Percentiles rank a stretch among this genome's conserved stretches.
Evolutionary conservation across 2,329 filamentous ascomycete species (phyloP).

Genomic region (Pyricularia sp.): DNA sequence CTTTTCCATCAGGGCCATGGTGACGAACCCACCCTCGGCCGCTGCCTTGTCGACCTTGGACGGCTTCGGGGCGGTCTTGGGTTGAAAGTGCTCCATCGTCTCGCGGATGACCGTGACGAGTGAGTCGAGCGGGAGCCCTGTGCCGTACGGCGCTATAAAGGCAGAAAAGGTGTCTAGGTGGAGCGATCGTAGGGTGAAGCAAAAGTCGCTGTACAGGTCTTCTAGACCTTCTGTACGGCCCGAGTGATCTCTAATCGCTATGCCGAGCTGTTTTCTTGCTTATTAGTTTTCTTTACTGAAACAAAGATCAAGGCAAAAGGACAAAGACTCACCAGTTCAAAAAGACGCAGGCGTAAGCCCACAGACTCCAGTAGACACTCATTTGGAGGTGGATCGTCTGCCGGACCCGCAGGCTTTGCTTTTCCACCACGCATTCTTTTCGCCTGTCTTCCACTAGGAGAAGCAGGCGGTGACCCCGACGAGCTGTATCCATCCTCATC

Average conservation of each 20-base stretch:
- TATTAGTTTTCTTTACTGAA: not conserved
- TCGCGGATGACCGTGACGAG: conserved; percentile 29
- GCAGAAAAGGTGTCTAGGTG: conserved; percentile 44
- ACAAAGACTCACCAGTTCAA: conserved; percentile 34
- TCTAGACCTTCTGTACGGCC: not conserved
- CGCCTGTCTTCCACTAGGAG: not conserved
- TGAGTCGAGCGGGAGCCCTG: conserved; percentile 16
- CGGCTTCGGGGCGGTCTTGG: conserved; percentile 29
- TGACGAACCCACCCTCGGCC: conserved; percentile 25
- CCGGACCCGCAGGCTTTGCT: conserved; percentile 14
- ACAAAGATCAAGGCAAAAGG: not conserved
- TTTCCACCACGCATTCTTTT: conserved; percentile 11
- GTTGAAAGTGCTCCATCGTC: conserved; percentile 29
- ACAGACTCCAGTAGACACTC: conserved; percentile 38
- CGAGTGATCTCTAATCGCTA: not conserved
- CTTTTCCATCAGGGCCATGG: conserved; percentile 31
- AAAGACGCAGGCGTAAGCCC: conserved; percentile 46
- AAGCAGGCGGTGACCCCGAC: not conserved
- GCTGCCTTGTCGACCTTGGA: conserved; percentile 22
- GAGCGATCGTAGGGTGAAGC: conserved; percentile 34
- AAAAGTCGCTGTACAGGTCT: conserved; percentile 1
- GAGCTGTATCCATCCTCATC: conserved; percentile 34
- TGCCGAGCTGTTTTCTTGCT: not conserved
- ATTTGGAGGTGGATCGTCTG: not conserved
- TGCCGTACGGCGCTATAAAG: conserved; percentile 33